Percentiles rank a stretch among this genome's conserved stretches.
Evolutionary conservation across 306 rosid genomes (phyloP).

Genomic region (Castanopsis chinensis): DNA sequence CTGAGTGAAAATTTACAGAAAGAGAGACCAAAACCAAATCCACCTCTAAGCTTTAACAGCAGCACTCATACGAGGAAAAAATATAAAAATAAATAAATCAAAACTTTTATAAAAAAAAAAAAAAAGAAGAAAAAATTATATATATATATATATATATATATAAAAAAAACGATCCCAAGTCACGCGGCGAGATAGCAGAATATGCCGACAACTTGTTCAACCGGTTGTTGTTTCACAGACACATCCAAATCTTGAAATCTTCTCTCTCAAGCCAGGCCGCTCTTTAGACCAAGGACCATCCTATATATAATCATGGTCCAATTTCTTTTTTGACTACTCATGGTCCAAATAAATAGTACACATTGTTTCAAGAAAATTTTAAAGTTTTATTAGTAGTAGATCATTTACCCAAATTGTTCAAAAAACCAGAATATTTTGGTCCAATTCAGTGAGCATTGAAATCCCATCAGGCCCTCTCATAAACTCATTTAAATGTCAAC

Average conservation of each 20-base stretch:
- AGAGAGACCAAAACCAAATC: neutral
- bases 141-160: no score
- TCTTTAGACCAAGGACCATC: no score
- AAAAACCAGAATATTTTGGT: no score
- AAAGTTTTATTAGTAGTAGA: no score
- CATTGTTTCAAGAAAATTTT: no score
- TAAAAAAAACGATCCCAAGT: neutral
- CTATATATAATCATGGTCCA: no score
- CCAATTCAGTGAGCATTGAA: neutral
- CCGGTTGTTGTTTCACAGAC: neutral
- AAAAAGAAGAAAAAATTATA: no score
- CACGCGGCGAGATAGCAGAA: conserved; percentile 27
- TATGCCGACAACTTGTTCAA: conserved; percentile 29
- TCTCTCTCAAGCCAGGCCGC: neutral
- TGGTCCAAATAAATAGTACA: no score
- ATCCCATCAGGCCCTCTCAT: neutral
- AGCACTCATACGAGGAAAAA: neutral
- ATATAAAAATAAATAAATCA: no score
- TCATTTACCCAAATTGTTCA: no score
- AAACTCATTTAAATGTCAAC: neutral
- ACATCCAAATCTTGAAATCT: neutral
- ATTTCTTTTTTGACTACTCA: no score
- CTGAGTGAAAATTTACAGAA: neutral
- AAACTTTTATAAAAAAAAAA: no score
- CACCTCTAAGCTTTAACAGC: neutral